Percentiles rank a stretch among this genome's conserved stretches.
Evolutionary conservation across 371 early-diverging fungal species (phyloP).

Genomic region (Conidiobolus coronatus): DNA sequence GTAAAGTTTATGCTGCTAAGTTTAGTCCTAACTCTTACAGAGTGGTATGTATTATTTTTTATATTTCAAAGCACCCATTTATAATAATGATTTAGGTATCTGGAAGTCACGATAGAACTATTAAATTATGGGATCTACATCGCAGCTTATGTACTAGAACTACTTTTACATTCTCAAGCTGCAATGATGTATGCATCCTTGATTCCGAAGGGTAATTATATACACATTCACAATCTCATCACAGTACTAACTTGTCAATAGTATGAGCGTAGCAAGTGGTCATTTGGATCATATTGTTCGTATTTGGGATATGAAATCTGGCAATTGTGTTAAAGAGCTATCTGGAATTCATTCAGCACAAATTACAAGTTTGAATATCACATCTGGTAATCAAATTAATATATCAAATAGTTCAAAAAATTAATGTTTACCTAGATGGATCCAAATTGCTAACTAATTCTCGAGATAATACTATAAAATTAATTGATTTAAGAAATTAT

Average conservation of each 20-base stretch:
- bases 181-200: constrained; percentile 69
- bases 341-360: constrained; percentile 65
- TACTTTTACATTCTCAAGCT: constrained; percentile 79
- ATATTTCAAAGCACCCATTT: too few relatives aligned
- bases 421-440: constrained; percentile 19
- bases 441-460: constrained; percentile 67
- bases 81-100: too few relatives aligned
- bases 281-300: constrained; percentile 80
- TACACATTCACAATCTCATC: not conserved
- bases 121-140: constrained; percentile 87
- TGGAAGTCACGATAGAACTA: constrained; percentile 85
- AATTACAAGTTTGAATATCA: constrained; percentile 57
- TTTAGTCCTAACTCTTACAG: constrained; percentile 55
- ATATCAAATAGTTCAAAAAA: too few relatives aligned
- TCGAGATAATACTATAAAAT: constrained; percentile 71
- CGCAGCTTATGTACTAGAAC: constrained; percentile 44
- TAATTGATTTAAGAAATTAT: constrained; percentile 60
- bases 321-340: constrained; percentile 59
- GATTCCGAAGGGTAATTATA: constrained; percentile 48
- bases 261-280: constrained; percentile 58
- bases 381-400: constrained; percentile 23
- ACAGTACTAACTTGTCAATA: constrained; percentile 4
- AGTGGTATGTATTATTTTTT: constrained; percentile 31
- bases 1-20: constrained; percentile 70
- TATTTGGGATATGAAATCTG: constrained; percentile 73